Conservation (phyloP, 305 asterid genomes). For the Fraxinus paxiana region DNA sequence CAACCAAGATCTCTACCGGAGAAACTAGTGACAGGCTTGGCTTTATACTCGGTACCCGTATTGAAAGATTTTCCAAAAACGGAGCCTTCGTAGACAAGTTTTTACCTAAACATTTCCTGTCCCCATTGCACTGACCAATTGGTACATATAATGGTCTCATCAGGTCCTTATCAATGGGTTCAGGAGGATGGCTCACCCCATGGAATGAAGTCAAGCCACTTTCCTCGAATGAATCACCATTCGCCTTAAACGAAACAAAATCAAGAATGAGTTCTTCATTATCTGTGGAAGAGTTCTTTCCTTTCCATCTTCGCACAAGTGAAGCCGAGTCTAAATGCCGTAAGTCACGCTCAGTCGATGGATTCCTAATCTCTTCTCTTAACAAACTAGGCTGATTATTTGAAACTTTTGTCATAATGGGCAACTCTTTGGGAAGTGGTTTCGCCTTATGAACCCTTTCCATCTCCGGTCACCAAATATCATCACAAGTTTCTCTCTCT, state of each 20-base stretch:
- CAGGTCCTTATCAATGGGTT: conserved; percentile 67
- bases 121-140: conserved; percentile 48
- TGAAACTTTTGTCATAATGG: conserved; percentile 31
- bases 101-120: conserved; percentile 44
- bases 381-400: conserved; percentile 32
- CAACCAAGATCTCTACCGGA: conserved; percentile 53
- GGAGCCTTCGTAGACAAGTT: conserved; percentile 61
- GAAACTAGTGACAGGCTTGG: conserved; percentile 47
- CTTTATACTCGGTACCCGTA: conserved; percentile 47
- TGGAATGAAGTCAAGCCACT: conserved; percentile 76
- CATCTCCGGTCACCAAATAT: conserved; percentile 49
- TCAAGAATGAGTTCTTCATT: conserved; percentile 57
- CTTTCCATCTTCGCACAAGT: conserved; percentile 53
- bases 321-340: conserved; percentile 32
- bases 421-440: conserved; percentile 51
- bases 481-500: conserved; percentile 44
- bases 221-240: conserved; percentile 67
- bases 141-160: conserved; percentile 82
- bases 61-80: conserved; percentile 60
- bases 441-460: conserved; percentile 60
- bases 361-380: conserved; percentile 40
- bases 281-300: conserved; percentile 51
- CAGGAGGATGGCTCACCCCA: conserved; percentile 93
- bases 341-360: conserved; percentile 29
- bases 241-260: conserved; percentile 43